Evolutionary conservation across 2,329 filamentous ascomycete species (phyloP).

Genomic region (Plectosphaerella cucumerina): DNA sequence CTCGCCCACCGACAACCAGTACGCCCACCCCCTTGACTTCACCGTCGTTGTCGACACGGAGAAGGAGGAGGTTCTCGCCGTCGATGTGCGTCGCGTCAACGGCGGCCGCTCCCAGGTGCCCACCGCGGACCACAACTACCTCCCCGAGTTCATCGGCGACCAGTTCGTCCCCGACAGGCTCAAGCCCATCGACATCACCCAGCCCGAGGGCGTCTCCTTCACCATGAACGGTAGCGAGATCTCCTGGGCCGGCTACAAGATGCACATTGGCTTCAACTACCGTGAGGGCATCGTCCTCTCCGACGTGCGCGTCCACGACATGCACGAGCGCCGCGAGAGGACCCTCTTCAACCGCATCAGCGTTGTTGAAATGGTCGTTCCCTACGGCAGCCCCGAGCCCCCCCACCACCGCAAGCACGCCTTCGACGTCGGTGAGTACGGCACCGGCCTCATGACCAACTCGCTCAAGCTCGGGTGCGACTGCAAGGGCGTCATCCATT

Average conservation of each 20-base stretch:
- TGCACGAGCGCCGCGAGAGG: conserved; percentile 24
- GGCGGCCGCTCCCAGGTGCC: neutral
- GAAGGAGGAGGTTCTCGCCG: conserved; percentile 39
- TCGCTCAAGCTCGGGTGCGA: conserved; percentile 58
- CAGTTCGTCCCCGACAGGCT: conserved; percentile 40
- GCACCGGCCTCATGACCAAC: conserved; percentile 61
- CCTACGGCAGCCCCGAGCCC: conserved; percentile 57
- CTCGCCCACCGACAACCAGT: conserved; percentile 53
- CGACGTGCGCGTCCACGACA: conserved; percentile 41
- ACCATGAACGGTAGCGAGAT: conserved; percentile 39
- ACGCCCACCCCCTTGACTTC: conserved; percentile 33
- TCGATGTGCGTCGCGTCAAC: conserved; percentile 37
- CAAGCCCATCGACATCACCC: conserved; percentile 68
- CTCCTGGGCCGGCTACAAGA: conserved; percentile 56
- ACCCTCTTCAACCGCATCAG: conserved; percentile 57
- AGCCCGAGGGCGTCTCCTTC: conserved; percentile 66
- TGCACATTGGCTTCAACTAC: conserved; percentile 43
- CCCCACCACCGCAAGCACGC: conserved; percentile 64
- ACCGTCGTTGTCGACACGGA: conserved; percentile 41
- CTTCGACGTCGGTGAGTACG: conserved; percentile 64
- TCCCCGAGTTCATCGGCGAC: conserved; percentile 44
- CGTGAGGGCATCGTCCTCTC: conserved; percentile 53
- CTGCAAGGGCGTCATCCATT: conserved; percentile 69
- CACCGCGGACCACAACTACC: conserved; percentile 16
- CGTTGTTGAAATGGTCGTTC: conserved; percentile 59